Conservation (phyloP, 257 asterid species). For the Perilla frutescens region DNA sequence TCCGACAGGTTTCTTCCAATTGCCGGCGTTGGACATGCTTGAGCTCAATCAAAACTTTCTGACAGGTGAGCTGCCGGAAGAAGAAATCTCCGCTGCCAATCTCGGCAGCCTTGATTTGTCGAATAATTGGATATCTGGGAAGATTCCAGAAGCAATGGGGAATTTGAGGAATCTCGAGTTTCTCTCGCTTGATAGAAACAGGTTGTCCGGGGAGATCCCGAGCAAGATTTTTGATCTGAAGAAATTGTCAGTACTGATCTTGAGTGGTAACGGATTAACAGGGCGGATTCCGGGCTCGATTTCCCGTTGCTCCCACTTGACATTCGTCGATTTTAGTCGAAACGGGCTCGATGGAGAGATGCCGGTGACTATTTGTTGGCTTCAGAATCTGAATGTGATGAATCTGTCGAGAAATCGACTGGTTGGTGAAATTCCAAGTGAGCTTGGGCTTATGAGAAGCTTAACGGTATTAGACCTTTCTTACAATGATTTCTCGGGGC, state of each 20-base stretch:
- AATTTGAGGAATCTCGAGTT: slow-evolving; percentile 48
- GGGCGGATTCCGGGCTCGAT: slow-evolving; percentile 57
- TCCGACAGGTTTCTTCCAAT: slow-evolving; percentile 60
- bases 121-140: slow-evolving; percentile 57
- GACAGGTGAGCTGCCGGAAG: slow-evolving; percentile 59
- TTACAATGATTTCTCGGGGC: slow-evolving; percentile 63
- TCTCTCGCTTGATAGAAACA: slow-evolving; percentile 54
- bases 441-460: slow-evolving; percentile 60
- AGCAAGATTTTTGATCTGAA: slow-evolving; percentile 44
- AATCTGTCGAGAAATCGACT: slow-evolving; percentile 69
- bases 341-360: slow-evolving; percentile 56
- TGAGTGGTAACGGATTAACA: slow-evolving; percentile 54
- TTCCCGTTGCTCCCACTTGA: slow-evolving; percentile 39
- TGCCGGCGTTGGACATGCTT: slow-evolving; percentile 59
- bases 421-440: slow-evolving; percentile 62
- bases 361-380: slow-evolving; percentile 46
- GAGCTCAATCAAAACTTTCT: slow-evolving; percentile 59
- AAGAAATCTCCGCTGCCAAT: slow-evolving; percentile 34
- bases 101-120: slow-evolving; percentile 57
- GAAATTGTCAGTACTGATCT: slow-evolving; percentile 47
- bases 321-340: slow-evolving; percentile 48
- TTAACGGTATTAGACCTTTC: slow-evolving; percentile 62
- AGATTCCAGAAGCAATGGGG: slow-evolving; percentile 55
- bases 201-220: slow-evolving; percentile 61
- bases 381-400: slow-evolving; percentile 61